Evolutionary conservation across 176 grass and related monocot genomes (phyloP), one percentile per base, ranked within the genome.

Genomic region (Poa pratensis): DNA sequence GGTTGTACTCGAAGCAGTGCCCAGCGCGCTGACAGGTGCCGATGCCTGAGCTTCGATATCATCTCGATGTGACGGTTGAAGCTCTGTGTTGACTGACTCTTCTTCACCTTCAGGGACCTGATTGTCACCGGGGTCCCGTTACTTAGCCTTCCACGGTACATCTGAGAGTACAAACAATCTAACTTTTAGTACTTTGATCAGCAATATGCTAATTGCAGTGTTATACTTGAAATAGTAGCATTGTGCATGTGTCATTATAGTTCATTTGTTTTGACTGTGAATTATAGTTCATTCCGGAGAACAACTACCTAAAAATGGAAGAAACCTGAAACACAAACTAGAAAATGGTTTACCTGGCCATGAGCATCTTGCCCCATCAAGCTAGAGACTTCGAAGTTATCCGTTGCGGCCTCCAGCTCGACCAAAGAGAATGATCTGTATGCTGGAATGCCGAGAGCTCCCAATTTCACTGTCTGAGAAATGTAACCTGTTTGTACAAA

Each of bases 11-110:
- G 49, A 90, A 86, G 94, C 94, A 92, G 79, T 97, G 92, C 8
- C 94, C 94, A 97, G 79, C 24, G 91, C 87, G 79, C 94, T 97
- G 9, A 97, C 92, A 97, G 80, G 63, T 97, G 94, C 13, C 87
- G 90, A 82, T 97, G 90, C 58, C 94, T 83, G 23, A 97, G 89
- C 82, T 82, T 94, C 3, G 94, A 94, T 66, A 97, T 92, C 83
- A 89, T 90, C 37, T 97, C 94, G 8, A 97, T 92, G 81, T 97
- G 90, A 12, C 78, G 91, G 13, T 83, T 87, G 48, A 97, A 90
- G 85, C 84, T 96, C 76, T 93, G 91, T 30, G 86, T 69, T 34
- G 86, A 58, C 80, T 93, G 82, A 26, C 86, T 85, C 73, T 68
- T 81, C 66, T 76, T 90, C 18, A 97, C 86, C 1, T 93, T 83